Percentiles rank a stretch among this genome's conserved stretches.
Conservation (phyloP, 1,139 yeast genomes). For the Magnusiomyces paraingens region DNA sequence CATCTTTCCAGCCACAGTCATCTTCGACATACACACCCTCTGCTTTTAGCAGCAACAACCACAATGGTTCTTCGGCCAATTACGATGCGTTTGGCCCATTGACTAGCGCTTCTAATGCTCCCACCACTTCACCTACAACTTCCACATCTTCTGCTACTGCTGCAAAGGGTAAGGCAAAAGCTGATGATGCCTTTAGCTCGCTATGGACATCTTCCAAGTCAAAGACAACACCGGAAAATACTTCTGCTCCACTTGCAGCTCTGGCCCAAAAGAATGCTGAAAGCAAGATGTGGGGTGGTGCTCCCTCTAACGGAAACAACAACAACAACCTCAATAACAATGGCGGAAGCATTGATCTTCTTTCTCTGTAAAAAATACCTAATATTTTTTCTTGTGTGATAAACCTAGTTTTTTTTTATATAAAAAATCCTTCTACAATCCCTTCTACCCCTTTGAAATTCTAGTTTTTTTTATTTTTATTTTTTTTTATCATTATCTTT, state of each 20-base stretch:
- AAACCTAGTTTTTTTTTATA: no score
- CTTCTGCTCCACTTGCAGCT: constrained; percentile 22
- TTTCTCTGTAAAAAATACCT: no score
- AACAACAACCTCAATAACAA: constrained; percentile 1
- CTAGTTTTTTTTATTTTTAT: no score
- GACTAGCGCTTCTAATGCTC: constrained; percentile 33
- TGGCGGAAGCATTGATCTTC: neutral
- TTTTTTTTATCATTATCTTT: no score
- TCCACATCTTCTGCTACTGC: constrained; percentile 27
- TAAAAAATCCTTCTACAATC: no score
- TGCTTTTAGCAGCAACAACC: constrained; percentile 20
- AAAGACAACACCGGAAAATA: constrained; percentile 38
- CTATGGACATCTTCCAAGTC: constrained; percentile 59
- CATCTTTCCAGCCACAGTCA: constrained; percentile 20
- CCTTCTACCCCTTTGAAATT: no score
- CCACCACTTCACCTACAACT: constrained; percentile 24
- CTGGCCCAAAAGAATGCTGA: constrained; percentile 30
- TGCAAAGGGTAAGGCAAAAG: constrained; percentile 33
- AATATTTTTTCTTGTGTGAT: no score
- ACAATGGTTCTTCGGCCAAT: constrained; percentile 32
- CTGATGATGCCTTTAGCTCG: constrained; percentile 74
- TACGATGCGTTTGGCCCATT: constrained; percentile 15
- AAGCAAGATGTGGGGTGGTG: constrained; percentile 30
- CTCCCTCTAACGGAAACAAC: constrained; percentile 19
- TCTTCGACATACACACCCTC: constrained; percentile 17